Conservation (phyloP, 2,329 filamentous ascomycete genomes). For the Ophiocordyceps camponoti-floridani region DNA sequence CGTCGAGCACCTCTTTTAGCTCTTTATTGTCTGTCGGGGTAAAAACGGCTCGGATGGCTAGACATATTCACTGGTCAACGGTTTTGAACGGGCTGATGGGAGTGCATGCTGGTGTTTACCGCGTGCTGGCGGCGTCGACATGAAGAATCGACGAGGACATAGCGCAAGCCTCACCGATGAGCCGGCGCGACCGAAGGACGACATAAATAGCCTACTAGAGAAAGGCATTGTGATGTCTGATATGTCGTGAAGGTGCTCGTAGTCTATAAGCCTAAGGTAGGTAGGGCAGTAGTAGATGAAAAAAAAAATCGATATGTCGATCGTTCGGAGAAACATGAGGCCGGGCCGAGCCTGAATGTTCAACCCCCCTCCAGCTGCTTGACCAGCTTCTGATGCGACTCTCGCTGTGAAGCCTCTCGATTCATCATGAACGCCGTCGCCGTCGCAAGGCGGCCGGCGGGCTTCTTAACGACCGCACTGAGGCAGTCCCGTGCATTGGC, state of each 20-base stretch:
- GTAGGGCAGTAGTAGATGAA: too few species aligned
- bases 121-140: slow-evolving; percentile 9
- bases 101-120: slow-evolving; percentile 7
- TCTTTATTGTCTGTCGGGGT: slow-evolving; percentile 30
- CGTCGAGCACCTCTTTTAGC: slow-evolving; percentile 32
- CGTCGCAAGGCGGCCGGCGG: slow-evolving; percentile 45
- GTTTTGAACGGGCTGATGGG: background rate
- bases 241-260: too few species aligned
- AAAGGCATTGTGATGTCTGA: background rate
- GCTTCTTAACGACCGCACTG: slow-evolving; percentile 50
- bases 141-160: slow-evolving; percentile 8
- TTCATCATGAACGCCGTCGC: slow-evolving; percentile 27
- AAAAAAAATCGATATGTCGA: too few species aligned
- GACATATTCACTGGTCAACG: slow-evolving; percentile 3
- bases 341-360: background rate
- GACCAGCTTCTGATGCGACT: background rate
- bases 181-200: background rate
- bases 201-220: background rate
- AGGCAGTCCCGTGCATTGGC: slow-evolving; percentile 22
- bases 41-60: slow-evolving; percentile 25
- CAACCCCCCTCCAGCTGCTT: background rate
- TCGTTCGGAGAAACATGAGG: too few species aligned
- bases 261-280: too few species aligned
- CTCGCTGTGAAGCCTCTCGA: background rate
- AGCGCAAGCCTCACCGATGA: background rate